Base-by-base conservation (phyloP, 169 alveolate genomes). In the Plasmodium adleri region DNA sequence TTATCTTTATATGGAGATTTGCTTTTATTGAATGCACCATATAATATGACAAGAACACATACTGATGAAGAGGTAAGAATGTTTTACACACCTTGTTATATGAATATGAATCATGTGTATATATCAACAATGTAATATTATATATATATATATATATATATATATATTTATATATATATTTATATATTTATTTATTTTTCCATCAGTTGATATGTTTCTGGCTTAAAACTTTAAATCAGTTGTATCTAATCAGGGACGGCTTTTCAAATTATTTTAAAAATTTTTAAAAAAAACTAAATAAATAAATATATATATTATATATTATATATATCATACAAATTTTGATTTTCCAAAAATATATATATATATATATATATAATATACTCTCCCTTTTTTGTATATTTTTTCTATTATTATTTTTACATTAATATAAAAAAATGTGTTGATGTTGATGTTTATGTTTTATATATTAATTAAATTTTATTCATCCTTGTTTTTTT, bases 61-160 rank as follows among this genome's bases (percentile, higher is more conserved):
- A 47, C 88, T 13, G 76, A 76, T 62, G 88, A 76, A 63, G 76
- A 76, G 76, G 88, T 76, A 76, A 52, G 10, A 43, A 74, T 22
- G 52, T 49, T 71, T 13, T n/a, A 17, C 75, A 15, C 24, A 9
- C 10, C 2, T 39, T 71, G 58, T 71, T 71, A 15, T 28, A 17
- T 43, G 2, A 9, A 70, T 45, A 45, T 47, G 15, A 0, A n/a
- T 52, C 0, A 52, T 52, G 17, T 52, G 17, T 43, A 67, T 45
- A 56, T 17, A 17, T 22, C 7, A 28, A 28, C 43, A 28, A 28
- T 28, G 43, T 3, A 4, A 70, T n/a, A 1, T 7, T 70, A 22
- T 70, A 20, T 15, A 45, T 10, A 70, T 43, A 9, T 28, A 56
- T 45, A 52, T 54, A 52, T 52, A 10, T 52, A 15, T 12, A 54